Conservation (phyloP, 2,329 filamentous ascomycete genomes). For the Shiraia sp. region DNA sequence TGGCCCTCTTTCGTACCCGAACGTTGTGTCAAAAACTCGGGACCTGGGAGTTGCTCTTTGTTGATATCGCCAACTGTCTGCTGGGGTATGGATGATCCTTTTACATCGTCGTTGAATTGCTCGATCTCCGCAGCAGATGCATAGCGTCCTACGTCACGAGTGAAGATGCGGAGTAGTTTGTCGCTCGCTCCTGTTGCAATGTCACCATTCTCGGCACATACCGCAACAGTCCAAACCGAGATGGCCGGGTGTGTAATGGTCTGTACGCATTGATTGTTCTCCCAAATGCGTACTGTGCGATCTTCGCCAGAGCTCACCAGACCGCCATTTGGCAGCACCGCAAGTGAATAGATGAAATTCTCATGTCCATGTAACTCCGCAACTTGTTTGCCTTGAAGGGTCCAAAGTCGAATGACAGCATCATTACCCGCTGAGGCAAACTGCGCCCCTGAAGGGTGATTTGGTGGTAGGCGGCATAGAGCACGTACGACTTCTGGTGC, state of each 20-base stretch:
- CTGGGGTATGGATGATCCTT: constrained; percentile 81
- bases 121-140: constrained; percentile 70
- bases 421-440: constrained; percentile 96
- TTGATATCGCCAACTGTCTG: constrained; percentile 79
- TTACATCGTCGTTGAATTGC: constrained; percentile 81
- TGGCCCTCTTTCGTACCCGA: constrained; percentile 95
- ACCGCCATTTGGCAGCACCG: constrained; percentile 78
- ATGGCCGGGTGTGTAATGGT: constrained; percentile 97
- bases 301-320: constrained; percentile 92
- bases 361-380: constrained; percentile 85
- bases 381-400: constrained; percentile 73
- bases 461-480: constrained; percentile 76
- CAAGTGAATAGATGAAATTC: constrained; percentile 89
- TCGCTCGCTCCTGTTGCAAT: constrained; percentile 95
- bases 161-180: constrained; percentile 82
- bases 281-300: constrained; percentile 90
- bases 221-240: constrained; percentile 93
- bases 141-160: constrained; percentile 67
- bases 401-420: constrained; percentile 85
- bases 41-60: constrained; percentile 87
- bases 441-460: constrained; percentile 81
- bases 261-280: constrained; percentile 78
- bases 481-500: constrained; percentile 83
- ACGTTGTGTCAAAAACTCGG: constrained; percentile 80
- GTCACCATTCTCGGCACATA: constrained; percentile 79